A percentile compares a stretch with the other conserved stretches of the same genome.
Evolutionary conservation across 2,329 filamentous ascomycete species (phyloP).

Genomic region (Coleophoma eucalyptorum): DNA sequence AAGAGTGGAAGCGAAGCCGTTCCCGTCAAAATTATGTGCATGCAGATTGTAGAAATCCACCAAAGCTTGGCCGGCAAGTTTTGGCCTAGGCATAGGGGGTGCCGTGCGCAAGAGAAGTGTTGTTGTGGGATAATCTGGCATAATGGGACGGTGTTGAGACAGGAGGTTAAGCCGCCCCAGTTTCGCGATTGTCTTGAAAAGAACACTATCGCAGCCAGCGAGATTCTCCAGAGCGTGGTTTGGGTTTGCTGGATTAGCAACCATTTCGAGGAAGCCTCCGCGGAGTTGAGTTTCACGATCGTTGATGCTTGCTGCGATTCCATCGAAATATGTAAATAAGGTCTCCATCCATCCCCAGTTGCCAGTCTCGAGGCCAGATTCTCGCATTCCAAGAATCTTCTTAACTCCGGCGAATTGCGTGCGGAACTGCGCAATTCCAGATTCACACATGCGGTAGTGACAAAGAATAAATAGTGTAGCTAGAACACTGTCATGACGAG

Average conservation of each 20-base stretch:
- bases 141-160: conserved; percentile 63
- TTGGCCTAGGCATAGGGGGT: conserved; percentile 26
- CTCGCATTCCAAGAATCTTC: conserved; percentile 78
- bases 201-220: conserved; percentile 78
- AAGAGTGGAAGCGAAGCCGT: conserved; percentile 55
- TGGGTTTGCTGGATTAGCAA: conserved; percentile 57
- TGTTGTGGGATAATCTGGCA: conserved; percentile 35
- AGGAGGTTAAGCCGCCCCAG: conserved; percentile 82
- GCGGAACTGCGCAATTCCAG: conserved; percentile 87
- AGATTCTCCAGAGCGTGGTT: conserved; percentile 67
- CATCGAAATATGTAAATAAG: conserved; percentile 92
- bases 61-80: conserved; percentile 35
- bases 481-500: conserved; percentile 80
- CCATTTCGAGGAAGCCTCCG: conserved; percentile 58
- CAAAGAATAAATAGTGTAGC: conserved; percentile 85
- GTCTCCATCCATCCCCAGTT: conserved; percentile 88
- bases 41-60: conserved; percentile 49
- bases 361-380: conserved; percentile 52
- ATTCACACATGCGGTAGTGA: conserved; percentile 91
- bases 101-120: conserved; percentile 20
- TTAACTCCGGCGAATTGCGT: conserved; percentile 92
- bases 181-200: conserved; percentile 83
- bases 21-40: conserved; percentile 61
- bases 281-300: conserved; percentile 82
- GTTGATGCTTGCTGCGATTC: conserved; percentile 87